These are phyloP conservation scores for Taphrina sp. DNA, from an alignment of 1,139 yeast genomes.

Conservation along the genomic window DNA sequence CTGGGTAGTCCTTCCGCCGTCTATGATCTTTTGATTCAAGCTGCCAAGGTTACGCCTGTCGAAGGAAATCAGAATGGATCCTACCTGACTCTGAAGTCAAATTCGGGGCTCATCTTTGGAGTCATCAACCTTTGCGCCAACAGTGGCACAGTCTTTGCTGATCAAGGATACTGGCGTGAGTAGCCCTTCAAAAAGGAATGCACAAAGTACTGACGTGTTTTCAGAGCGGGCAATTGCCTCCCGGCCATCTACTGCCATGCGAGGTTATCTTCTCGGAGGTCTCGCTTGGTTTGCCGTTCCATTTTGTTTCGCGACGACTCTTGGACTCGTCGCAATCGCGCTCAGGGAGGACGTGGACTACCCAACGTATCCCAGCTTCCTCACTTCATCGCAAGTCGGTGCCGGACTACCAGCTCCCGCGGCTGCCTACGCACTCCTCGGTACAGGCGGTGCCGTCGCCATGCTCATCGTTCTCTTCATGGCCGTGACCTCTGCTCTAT, in stretches of 20 bases:
- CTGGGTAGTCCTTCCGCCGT: slow-evolving; percentile 53
- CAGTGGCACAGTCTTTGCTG: slow-evolving; percentile 41
- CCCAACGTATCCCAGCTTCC: slow-evolving; percentile 45
- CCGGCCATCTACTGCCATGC: slow-evolving; percentile 45
- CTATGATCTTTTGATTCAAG: slow-evolving; percentile 49
- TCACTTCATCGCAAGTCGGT: slow-evolving; percentile 40
- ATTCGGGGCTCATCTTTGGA: slow-evolving; percentile 48
- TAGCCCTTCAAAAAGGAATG: too few species aligned
- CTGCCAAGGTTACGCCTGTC: slow-evolving; percentile 46
- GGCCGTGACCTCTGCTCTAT: slow-evolving; percentile 53
- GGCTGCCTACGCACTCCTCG: slow-evolving; percentile 49
- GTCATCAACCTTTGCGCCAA: slow-evolving; percentile 40
- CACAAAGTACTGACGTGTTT: not conserved
- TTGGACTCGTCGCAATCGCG: slow-evolving; percentile 48
- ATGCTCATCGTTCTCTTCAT: slow-evolving; percentile 52
- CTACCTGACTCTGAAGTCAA: slow-evolving; percentile 51
- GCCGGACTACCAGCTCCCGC: slow-evolving; percentile 52
- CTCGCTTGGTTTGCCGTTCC: slow-evolving; percentile 50
- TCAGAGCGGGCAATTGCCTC: slow-evolving; percentile 50
- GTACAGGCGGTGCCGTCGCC: slow-evolving; percentile 50
- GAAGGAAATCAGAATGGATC: slow-evolving; percentile 52
- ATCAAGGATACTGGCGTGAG: slow-evolving; percentile 53
- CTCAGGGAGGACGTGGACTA: slow-evolving; percentile 44
- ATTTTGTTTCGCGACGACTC: slow-evolving; percentile 47
- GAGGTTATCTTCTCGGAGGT: slow-evolving; percentile 49